These are phyloP conservation scores for Podospora tetraspora DNA, from an alignment of 495 filamentous ascomycete species.

Conservation along the genomic window DNA sequence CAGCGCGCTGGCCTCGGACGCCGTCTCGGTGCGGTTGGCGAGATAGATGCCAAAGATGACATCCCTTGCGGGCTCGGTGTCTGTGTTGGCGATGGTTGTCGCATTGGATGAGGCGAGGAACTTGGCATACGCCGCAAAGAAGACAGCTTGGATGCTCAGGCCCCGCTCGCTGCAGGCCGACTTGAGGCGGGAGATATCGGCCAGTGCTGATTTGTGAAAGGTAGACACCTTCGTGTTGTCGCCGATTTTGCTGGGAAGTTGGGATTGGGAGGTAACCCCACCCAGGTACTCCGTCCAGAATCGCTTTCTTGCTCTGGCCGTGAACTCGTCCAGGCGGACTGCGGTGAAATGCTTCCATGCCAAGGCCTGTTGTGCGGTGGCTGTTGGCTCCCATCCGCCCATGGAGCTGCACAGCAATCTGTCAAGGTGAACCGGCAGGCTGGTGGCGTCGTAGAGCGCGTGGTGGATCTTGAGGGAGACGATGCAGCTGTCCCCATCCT, in stretches of 20 bases:
- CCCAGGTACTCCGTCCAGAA: constrained; percentile 57
- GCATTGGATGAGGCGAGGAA: constrained; percentile 7
- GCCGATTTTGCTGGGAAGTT: not conserved
- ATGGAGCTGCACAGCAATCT: constrained; percentile 24
- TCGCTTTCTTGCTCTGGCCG: constrained; percentile 11
- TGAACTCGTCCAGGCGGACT: constrained; percentile 11
- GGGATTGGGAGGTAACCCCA: constrained; percentile 5
- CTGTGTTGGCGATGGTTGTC: not conserved
- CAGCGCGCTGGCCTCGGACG: constrained; percentile 10
- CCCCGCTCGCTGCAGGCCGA: constrained; percentile 23
- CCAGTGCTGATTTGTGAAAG: constrained; percentile 16
- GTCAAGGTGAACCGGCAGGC: constrained; percentile 50
- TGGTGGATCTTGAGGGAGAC: constrained; percentile 59
- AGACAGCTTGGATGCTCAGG: constrained; percentile 37
- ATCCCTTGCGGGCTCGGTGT: not conserved
- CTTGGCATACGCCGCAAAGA: constrained; percentile 40
- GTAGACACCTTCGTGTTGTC: constrained; percentile 9
- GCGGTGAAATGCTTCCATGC: not conserved
- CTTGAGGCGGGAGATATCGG: constrained; percentile 14
- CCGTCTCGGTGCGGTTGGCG: constrained; percentile 34
- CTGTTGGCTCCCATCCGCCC: not conserved
- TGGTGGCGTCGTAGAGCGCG: constrained; percentile 73
- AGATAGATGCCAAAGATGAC: constrained; percentile 44
- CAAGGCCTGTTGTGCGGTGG: not conserved
- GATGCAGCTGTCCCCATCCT: constrained; percentile 12